A percentile compares a stretch with the other conserved stretches of the same genome.
Conservation (phyloP, 2,329 filamentous ascomycete species). For the Harringtonia aguacate region DNA sequence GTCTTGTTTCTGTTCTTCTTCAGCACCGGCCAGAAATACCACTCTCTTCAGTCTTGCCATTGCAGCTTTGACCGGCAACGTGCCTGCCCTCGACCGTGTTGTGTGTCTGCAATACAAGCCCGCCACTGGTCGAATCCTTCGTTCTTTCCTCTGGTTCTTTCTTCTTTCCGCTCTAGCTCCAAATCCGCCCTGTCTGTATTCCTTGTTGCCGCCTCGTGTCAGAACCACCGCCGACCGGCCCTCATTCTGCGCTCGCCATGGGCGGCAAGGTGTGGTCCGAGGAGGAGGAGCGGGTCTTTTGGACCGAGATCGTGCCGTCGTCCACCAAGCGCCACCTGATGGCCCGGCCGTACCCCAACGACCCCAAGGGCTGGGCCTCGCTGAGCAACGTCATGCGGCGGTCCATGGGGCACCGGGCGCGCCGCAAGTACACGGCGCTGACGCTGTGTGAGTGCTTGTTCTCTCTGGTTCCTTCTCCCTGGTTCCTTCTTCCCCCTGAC, state of each 20-base stretch:
- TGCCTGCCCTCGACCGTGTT: too few species aligned
- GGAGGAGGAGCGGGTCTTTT: slow-evolving; percentile 38
- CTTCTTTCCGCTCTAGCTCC: not conserved
- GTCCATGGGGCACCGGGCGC: slow-evolving; percentile 11
- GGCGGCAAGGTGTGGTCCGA: slow-evolving; percentile 38
- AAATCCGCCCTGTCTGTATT: too few species aligned
- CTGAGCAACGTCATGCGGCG: slow-evolving; percentile 12
- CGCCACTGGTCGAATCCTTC: too few species aligned
- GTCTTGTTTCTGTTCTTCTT: too few species aligned
- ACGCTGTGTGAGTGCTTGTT: slow-evolving; percentile 17
- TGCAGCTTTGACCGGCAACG: too few species aligned
- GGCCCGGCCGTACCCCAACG: slow-evolving; percentile 2
- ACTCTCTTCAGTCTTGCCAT: too few species aligned
- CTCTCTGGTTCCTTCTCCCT: not conserved
- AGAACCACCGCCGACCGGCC: too few species aligned
- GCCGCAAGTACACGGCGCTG: slow-evolving; percentile 17
- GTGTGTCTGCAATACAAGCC: too few species aligned
- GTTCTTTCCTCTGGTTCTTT: not conserved
- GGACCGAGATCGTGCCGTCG: slow-evolving; percentile 21
- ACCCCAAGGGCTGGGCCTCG: slow-evolving; percentile 13
- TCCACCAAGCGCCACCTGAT: slow-evolving; percentile 16
- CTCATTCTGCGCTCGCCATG: too few species aligned
- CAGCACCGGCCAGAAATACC: too few species aligned
- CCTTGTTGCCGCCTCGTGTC: too few species aligned
- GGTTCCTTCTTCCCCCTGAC: not conserved